These are phyloP conservation scores for Adansonia rubrostipa DNA, from an alignment of 441 rosid species.

Conservation along the genomic window DNA sequence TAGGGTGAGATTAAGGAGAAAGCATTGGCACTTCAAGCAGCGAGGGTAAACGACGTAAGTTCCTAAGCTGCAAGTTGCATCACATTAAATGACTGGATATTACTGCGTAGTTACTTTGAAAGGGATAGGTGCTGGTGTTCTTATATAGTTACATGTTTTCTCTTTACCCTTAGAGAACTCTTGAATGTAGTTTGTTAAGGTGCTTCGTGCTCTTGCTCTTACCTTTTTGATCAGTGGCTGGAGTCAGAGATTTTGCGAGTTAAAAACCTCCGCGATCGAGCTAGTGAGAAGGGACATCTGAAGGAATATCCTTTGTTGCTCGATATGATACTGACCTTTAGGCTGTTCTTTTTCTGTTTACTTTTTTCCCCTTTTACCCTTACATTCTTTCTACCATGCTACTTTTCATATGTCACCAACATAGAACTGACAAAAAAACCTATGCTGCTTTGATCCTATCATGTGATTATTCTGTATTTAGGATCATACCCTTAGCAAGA, in stretches of 20 bases:
- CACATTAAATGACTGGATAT: background rate
- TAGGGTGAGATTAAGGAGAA: conserved; percentile 88
- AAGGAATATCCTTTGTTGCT: conserved; percentile 89
- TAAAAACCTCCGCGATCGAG: conserved; percentile 83
- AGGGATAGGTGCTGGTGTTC: background rate
- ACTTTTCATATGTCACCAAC: background rate
- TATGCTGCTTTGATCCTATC: background rate
- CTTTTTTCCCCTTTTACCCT: conserved; percentile 21
- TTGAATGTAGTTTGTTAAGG: conserved; percentile 1
- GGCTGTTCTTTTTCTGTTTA: conserved; percentile 20
- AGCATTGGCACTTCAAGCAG: conserved; percentile 69
- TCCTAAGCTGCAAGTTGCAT: conserved; percentile 25
- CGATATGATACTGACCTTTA: conserved; percentile 29
- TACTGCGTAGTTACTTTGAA: conserved; percentile 9
- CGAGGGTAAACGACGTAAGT: conserved; percentile 75
- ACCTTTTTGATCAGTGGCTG: conserved; percentile 56
- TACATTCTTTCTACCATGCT: background rate
- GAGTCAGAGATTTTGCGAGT: conserved; percentile 74
- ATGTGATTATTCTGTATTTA: background rate
- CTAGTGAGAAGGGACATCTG: conserved; percentile 80
- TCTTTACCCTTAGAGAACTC: background rate
- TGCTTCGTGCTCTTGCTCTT: conserved; percentile 11
- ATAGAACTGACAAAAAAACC: background rate
- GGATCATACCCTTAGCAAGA: background rate
- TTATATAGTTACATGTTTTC: background rate